Base-by-base conservation (phyloP, 2,329 filamentous ascomycete species). In the Aspergillus novofumigatus region DNA sequence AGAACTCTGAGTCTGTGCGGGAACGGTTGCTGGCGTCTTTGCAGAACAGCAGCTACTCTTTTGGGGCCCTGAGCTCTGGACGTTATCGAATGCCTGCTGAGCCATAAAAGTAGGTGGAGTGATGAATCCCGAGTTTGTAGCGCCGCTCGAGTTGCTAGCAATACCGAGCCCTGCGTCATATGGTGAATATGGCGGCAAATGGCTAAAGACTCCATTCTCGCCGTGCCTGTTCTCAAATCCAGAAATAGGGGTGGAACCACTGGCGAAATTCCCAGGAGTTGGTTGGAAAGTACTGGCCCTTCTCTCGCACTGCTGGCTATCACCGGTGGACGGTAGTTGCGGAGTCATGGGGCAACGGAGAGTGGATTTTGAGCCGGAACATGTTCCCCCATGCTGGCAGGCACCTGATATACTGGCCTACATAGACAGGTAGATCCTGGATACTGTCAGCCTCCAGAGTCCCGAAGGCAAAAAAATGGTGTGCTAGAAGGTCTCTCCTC, bases 351-450 rank as follows among this genome's bases (percentile, higher is more conserved):
- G 8, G 59, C 51, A 45, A 63, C 41, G n/a, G 61, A 29, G 25
- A 57, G 52, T 8, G 60, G 48, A n/a, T 49, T 54, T 20, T 59
- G 35, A 26, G 64, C 47, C 21, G 64, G 58, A 8, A 61, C 55
- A 41, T 67, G 44, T 7, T 70, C 68, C 49, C 63, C 53, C 7
- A 62, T 58, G 47, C 62, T 59, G 21, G 63, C 61, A 10, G 71
- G 70, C 2, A 77, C 72, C 57, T 74, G 68, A 60, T 77, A 77
- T 14, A 77, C 60, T 21, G 75, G 75, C 53, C 75, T 67, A 59
- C 75, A 77, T 42, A 77, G 54, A 63, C 75, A 77, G 21, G 67
- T 70, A 28, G 74, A 73, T 17, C 74, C 75, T 77, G 49, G 3
- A 29, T 17, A 56, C 10, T 25, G 11, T 47, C 44, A 47, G 26